A percentile compares a stretch with the other conserved stretches of the same genome.
These are phyloP conservation scores for Phialophora chinensis DNA, from an alignment of 2,329 filamentous ascomycete genomes.

Conservation along the genomic window DNA sequence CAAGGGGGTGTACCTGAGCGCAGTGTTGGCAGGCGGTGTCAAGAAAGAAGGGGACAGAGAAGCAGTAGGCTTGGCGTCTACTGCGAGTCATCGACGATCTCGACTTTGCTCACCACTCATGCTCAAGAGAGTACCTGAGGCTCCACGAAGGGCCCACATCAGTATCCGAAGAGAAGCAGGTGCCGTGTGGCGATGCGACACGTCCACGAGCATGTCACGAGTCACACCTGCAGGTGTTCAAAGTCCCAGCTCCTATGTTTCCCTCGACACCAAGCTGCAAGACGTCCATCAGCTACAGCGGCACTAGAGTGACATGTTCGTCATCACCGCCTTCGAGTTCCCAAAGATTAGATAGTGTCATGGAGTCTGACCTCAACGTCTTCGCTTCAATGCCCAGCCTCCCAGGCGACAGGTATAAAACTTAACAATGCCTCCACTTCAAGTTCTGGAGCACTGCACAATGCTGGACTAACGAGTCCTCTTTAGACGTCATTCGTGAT, in stretches of 20 bases:
- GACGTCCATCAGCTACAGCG: neutral
- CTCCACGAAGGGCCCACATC: neutral
- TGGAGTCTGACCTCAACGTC: neutral
- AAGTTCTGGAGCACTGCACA: neutral
- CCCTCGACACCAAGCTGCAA: neutral
- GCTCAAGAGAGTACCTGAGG: neutral
- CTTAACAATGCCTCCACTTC: neutral
- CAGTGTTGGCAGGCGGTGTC: neutral
- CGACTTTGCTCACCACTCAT: constrained; percentile 2
- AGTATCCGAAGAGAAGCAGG: neutral
- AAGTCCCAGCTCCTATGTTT: neutral
- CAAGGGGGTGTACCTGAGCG: neutral
- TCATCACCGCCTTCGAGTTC: neutral
- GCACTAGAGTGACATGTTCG: neutral
- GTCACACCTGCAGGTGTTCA: neutral
- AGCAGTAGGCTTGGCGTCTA: constrained; percentile 8
- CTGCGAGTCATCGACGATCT: constrained; percentile 17
- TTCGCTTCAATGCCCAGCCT: neutral
- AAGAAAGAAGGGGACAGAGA: neutral
- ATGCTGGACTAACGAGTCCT: neutral
- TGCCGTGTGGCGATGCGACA: neutral
- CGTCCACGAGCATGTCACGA: neutral
- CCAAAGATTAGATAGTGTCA: neutral
- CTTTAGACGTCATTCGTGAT: neutral
- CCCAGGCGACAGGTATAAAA: neutral